These are phyloP conservation scores for Martiniozyma asiatica DNA, from an alignment of 1,139 yeast genomes.

Conservation along the genomic window DNA sequence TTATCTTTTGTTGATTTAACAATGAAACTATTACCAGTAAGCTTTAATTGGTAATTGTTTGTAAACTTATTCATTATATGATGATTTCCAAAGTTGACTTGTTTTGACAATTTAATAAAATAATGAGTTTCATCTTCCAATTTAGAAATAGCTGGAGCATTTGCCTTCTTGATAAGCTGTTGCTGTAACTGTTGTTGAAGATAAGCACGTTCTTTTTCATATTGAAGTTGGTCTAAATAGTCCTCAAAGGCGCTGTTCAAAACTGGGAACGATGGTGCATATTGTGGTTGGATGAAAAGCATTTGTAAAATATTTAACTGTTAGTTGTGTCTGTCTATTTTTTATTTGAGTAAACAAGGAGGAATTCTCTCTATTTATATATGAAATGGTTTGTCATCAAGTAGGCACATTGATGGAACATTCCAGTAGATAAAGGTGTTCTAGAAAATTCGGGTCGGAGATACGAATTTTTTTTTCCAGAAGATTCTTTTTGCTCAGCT, in stretches of 20 bases:
- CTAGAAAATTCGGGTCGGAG: too few relatives aligned
- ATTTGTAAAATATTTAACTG: too few relatives aligned
- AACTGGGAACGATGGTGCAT: too few relatives aligned
- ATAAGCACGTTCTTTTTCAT: conserved; percentile 7
- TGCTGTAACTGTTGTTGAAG: conserved; percentile 8
- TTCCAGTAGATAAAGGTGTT: too few relatives aligned
- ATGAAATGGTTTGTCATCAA: too few relatives aligned
- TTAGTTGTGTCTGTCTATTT: too few relatives aligned
- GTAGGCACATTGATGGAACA: too few relatives aligned
- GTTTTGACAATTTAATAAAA: conserved; percentile 8
- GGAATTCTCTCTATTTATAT: too few relatives aligned
- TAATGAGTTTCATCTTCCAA: conserved; percentile 8
- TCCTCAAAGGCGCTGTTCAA: neutral
- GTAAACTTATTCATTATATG: conserved; percentile 6
- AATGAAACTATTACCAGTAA: conserved; percentile 6
- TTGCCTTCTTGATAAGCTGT: conserved; percentile 6
- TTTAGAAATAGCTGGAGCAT: conserved; percentile 6
- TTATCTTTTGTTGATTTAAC: conserved; percentile 11
- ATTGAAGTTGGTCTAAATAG: neutral
- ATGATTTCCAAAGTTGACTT: conserved; percentile 1
- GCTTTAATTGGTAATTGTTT: conserved; percentile 9
- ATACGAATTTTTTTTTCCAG: too few relatives aligned
- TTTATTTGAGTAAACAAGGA: too few relatives aligned
- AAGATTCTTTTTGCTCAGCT: too few relatives aligned
- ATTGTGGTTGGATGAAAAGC: too few relatives aligned